Conservation (phyloP, 2,329 filamentous ascomycete genomes). For the Cercospora janseana region DNA sequence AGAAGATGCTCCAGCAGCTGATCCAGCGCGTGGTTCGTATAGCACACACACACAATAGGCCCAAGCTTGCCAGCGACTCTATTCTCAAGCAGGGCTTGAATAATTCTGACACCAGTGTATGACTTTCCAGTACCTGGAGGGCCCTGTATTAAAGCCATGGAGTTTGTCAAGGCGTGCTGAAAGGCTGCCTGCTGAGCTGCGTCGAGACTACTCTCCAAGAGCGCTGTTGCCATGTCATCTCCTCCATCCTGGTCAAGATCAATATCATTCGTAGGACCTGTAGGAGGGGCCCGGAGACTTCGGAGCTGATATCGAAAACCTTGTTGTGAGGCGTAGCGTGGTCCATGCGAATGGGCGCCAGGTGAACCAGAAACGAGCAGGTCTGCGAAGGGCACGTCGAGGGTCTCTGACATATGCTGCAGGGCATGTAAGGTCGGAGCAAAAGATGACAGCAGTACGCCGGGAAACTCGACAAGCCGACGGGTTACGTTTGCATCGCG, state of each 20-base stretch:
- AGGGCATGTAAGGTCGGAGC: slow-evolving; percentile 56
- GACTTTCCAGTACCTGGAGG: slow-evolving; percentile 74
- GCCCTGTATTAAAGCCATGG: slow-evolving; percentile 65
- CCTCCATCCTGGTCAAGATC: slow-evolving; percentile 36
- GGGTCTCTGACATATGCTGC: slow-evolving; percentile 49
- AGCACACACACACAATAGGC: slow-evolving; percentile 50
- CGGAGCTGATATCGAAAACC: slow-evolving; percentile 50
- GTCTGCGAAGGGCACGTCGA: slow-evolving; percentile 35
- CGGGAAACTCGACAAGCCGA: slow-evolving; percentile 60
- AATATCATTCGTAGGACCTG: background rate
- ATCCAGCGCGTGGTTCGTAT: slow-evolving; percentile 56
- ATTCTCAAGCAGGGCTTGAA: slow-evolving; percentile 54
- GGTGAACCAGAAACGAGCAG: slow-evolving; percentile 32
- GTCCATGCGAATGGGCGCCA: slow-evolving; percentile 41
- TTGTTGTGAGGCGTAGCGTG: slow-evolving; percentile 50
- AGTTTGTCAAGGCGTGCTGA: slow-evolving; percentile 52
- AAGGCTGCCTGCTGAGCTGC: slow-evolving; percentile 49
- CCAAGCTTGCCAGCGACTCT: slow-evolving; percentile 59
- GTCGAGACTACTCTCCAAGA: slow-evolving; percentile 55
- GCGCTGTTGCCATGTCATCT: slow-evolving; percentile 29
- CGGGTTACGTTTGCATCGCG: background rate
- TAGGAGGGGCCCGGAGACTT: too few relatives aligned
- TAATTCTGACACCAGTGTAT: slow-evolving; percentile 65
- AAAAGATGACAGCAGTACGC: slow-evolving; percentile 59
- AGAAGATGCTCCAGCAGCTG: slow-evolving; percentile 61